A percentile compares a stretch with the other conserved stretches of the same genome.
Conservation (phyloP, 2,329 filamentous ascomycete species). For the Neofusicoccum sp. region DNA sequence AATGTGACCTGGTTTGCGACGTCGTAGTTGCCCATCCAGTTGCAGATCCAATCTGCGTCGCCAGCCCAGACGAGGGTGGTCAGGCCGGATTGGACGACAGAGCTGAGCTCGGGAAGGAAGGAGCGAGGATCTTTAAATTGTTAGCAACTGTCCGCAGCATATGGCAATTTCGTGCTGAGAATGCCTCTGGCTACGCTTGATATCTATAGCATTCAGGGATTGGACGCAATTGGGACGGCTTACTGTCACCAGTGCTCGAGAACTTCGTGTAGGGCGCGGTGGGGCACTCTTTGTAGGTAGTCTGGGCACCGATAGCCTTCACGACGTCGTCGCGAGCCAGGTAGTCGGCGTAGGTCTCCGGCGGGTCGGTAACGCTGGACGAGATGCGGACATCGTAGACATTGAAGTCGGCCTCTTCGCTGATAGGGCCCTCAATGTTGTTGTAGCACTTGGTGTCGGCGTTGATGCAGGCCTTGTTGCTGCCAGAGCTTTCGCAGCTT, state of each 20-base stretch:
- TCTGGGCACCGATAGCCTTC: constrained; percentile 35
- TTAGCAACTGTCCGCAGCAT: no score
- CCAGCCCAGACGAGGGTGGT: constrained; percentile 14
- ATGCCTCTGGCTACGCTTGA: no score
- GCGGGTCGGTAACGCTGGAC: background rate
- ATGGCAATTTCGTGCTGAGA: no score
- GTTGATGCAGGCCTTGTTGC: constrained; percentile 14
- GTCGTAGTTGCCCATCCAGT: constrained; percentile 40
- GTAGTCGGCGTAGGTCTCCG: constrained; percentile 35
- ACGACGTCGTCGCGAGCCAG: constrained; percentile 55
- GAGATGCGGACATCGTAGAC: constrained; percentile 17
- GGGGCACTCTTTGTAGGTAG: constrained; percentile 27
- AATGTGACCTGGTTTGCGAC: constrained; percentile 50
- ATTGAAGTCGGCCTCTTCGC: constrained; percentile 12
- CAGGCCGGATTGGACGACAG: constrained; percentile 10
- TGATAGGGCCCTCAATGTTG: constrained; percentile 42
- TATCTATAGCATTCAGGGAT: no score
- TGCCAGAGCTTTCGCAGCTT: constrained; percentile 13
- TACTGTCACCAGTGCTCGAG: constrained; percentile 7
- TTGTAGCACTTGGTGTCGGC: constrained; percentile 42
- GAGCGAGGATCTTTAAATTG: constrained; percentile 1
- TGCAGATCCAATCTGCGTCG: constrained; percentile 52
- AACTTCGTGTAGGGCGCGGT: constrained; percentile 39
- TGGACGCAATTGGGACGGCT: no score
- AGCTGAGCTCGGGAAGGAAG: constrained; percentile 11